A percentile compares a stretch with the other conserved stretches of the same genome.
Conservation (phyloP, 768 basidiomycete species). For the Tulasnella sp. region DNA sequence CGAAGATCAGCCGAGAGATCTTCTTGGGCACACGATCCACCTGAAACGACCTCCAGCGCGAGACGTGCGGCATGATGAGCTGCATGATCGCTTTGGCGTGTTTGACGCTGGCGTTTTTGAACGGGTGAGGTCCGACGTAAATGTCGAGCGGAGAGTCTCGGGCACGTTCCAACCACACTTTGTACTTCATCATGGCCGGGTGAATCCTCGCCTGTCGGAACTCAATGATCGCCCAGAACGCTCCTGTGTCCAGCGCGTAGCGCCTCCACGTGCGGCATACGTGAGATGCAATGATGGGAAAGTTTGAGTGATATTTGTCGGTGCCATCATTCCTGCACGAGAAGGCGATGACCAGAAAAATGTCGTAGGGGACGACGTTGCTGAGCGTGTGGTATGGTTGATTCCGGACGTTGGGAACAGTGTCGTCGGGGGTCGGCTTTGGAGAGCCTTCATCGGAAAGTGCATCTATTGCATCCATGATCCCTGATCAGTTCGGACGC, state of each 20-base stretch:
- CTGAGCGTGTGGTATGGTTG: not conserved
- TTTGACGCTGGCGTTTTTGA: not conserved
- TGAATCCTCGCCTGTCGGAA: not conserved
- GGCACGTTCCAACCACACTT: not conserved
- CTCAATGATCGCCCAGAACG: not conserved
- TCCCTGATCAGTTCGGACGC: no score
- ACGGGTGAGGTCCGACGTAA: not conserved
- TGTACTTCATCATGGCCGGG: not conserved
- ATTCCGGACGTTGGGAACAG: no score
- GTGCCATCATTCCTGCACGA: not conserved
- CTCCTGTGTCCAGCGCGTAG: not conserved
- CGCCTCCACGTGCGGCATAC: constrained; percentile 11
- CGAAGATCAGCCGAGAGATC: constrained; percentile 53
- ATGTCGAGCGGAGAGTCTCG: not conserved
- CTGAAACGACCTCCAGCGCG: constrained; percentile 41
- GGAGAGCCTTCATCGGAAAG: no score
- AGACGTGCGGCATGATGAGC: not conserved
- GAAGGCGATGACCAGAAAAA: not conserved
- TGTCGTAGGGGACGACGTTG: not conserved
- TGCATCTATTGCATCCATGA: no score
- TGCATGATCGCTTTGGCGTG: not conserved
- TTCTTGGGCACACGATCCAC: not conserved
- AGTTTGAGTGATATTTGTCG: not conserved
- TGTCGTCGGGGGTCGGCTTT: no score
- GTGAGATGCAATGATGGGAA: not conserved